Evolutionary conservation across 495 filamentous ascomycete species (phyloP).

Genomic region (Neurospora cerealis): DNA sequence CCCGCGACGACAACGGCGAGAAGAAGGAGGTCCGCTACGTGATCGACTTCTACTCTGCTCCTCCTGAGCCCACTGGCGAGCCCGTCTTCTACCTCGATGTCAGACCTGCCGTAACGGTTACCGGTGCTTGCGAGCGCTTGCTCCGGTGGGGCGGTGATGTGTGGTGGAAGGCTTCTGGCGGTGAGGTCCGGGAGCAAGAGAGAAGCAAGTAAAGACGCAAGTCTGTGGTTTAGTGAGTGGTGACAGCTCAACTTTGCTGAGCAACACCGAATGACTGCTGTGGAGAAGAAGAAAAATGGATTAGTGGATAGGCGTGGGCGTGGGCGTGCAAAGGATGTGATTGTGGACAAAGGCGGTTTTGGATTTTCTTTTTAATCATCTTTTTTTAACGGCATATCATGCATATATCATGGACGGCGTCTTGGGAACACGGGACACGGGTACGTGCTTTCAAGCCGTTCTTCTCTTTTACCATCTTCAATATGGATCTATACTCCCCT

Average conservation of each 20-base stretch:
- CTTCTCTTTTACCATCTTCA: not conserved
- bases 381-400: not conserved
- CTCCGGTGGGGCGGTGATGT: conserved; percentile 88
- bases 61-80: conserved; percentile 78
- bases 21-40: conserved; percentile 80
- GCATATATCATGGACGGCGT: not conserved
- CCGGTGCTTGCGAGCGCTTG: conserved; percentile 68
- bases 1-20: conserved; percentile 50
- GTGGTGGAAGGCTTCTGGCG: conserved; percentile 84
- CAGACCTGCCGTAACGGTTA: conserved; percentile 86
- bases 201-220: not conserved
- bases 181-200: conserved; percentile 36
- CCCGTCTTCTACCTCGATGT: conserved; percentile 97
- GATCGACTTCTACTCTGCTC: conserved; percentile 93
- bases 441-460: not conserved
- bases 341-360: not conserved
- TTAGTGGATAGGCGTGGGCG: not conserved
- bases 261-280: not conserved
- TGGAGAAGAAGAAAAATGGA: not conserved
- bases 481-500: not conserved
- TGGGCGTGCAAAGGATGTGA: not conserved
- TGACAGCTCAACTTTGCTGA: not conserved
- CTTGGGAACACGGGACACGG: not conserved
- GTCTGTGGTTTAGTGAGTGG: not conserved
- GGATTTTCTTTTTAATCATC: not conserved